Conservation (phyloP, 192 early-diverging fungal species). For the Dimargaris cristalligena region DNA sequence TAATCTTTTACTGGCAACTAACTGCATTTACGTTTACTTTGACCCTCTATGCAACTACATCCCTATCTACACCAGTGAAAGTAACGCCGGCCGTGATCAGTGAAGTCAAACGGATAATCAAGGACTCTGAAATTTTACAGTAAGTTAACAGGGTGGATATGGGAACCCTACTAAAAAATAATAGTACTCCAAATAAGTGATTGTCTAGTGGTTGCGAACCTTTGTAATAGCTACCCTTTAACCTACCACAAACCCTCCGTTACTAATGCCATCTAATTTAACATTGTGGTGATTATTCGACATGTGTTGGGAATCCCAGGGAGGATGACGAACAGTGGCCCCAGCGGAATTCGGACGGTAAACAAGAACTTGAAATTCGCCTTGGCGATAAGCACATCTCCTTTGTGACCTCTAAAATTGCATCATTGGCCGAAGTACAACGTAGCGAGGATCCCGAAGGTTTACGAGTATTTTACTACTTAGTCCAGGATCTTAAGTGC, state of each 20-base stretch:
- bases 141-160: too few relatives aligned
- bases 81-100: constrained; percentile 62
- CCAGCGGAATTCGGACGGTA: constrained; percentile 68
- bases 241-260: too few relatives aligned
- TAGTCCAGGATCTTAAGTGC: constrained; percentile 97
- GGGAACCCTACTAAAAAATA: too few relatives aligned
- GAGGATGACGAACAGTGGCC: constrained; percentile 91
- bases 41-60: neutral
- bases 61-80: constrained; percentile 30
- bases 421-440: constrained; percentile 79
- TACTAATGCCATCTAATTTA: too few relatives aligned
- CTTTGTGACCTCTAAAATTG: constrained; percentile 76
- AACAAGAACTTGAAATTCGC: constrained; percentile 90
- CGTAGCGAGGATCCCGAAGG: constrained; percentile 86
- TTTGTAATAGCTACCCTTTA: too few relatives aligned
- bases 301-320: too few relatives aligned
- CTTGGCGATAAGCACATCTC: constrained; percentile 78
- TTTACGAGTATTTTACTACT: constrained; percentile 83
- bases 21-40: too few relatives aligned
- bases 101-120: constrained; percentile 79
- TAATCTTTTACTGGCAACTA: too few relatives aligned
- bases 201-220: too few relatives aligned
- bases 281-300: too few relatives aligned
- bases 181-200: too few relatives aligned
- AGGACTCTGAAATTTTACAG: constrained; percentile 82